Base-by-base conservation (phyloP, 805 yeast genomes). In the Candida vaughaniae region DNA sequence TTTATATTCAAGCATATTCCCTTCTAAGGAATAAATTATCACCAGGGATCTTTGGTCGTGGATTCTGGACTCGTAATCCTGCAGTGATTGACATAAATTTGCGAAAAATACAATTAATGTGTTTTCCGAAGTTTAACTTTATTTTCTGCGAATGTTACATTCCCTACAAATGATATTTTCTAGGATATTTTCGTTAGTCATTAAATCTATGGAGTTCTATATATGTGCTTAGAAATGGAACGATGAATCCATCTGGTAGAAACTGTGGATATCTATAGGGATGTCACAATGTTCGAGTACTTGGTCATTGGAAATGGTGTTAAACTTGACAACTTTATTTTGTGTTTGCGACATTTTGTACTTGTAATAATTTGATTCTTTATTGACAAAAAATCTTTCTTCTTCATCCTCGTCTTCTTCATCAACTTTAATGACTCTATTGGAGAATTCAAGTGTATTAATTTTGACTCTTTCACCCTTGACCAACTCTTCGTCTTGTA, bases 321-420 rank as follows among this genome's bases (percentile, higher is more conserved):
- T 29, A n/a, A 17, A 22, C 16, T 20, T 20, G 10, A 25, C 12
- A n/a, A 12, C 12, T 6, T 11, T 11, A 8, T 6, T 25, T 6
- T 7, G 16, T 6, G 16, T n/a, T 25, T 25, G 28, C 12, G 28
- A 7, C 29, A 36, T 25, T 16, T 37, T 34, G 23, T 45, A 16
- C 16, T 37, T 33, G 23, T 45, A 41, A 22, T 38, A 40, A 12
- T 40, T 38, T 1, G 47, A 43, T 11, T 35, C 29, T 23, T 23
- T 35, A 22, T 43, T 41, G 16, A 40, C 38, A 23, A 37, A 43
- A 17, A 39, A 36, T 9, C 19, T 17, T 14, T 36, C 40, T 11
- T 36, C 41, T n/a, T 33, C 41, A 1, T 25, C 36, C 9, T 20
- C 23, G 9, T 20, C 30, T 9, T 29, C 27, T 6, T 3, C 14